Evolutionary conservation across 2,329 filamentous ascomycete genomes (phyloP), one percentile per base, ranked within the genome.

Genomic region (Aspergillus sp.): DNA sequence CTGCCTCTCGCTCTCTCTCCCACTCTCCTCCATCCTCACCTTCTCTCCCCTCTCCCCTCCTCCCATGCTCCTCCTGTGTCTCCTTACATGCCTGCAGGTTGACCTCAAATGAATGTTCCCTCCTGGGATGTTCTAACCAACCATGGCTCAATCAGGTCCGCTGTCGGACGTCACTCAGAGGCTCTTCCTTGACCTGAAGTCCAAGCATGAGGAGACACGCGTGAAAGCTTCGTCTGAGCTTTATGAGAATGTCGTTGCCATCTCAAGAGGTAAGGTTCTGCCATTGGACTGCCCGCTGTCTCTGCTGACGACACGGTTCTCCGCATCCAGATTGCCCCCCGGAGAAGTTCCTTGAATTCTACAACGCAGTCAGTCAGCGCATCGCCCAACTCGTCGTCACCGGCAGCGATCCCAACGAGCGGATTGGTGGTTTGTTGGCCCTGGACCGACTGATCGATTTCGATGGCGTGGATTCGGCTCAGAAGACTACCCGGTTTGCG

Each of bases 381-480:
- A 80, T 85, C 48, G 75, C 75, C 34, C 67, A 72, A 43, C 71
- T 96, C 44, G 86, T 93, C 40, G 78, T 86, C 29, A 85, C 89
- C 57, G 84, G 86, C 42, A 81, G 75, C 63, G 88, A 94, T 57
- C 81, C 85, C 4, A 78, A 80, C 48, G 91, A 98, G 56, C 81
- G 86, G 37, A 78, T 95, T 35, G 91, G 88, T 41, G 93, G 91
- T 32, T 82, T 98, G 41, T 81, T 91, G 49, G 89, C 89, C 38
- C 75, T 98, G 40, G 89, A 94, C 58, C 81, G 82, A 36, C 76
- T 98, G 34, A 89, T 96, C 60, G 88, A 95, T 58, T 95, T 96
- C 57, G 89, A 95, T 49, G 89, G 88, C 37, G 85, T 95, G 48
- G 93, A 98, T 63, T 78, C 84, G 15, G 86, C 85, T 22, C 78